A percentile compares a stretch with the other conserved stretches of the same genome.
Conservation (phyloP, 176 grass and related monocot species). For the Ensete ventricosum region DNA sequence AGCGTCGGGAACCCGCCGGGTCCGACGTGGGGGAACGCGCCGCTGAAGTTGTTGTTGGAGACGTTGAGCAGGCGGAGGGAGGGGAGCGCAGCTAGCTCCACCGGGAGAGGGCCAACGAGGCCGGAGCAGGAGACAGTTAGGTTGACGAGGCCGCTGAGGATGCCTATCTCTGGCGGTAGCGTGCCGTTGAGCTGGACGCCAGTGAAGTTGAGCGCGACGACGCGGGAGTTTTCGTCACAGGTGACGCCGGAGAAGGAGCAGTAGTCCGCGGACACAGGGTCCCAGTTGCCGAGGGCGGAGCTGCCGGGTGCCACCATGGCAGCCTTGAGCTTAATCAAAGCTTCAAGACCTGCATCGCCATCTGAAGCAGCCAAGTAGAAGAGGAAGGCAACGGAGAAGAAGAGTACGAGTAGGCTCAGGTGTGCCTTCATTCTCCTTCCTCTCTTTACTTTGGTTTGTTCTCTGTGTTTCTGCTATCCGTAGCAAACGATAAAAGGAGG, state of each 20-base stretch:
- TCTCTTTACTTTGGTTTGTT: too few relatives aligned
- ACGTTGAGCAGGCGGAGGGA: conserved; percentile 62
- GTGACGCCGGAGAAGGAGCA: conserved; percentile 49
- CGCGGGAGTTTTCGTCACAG: conserved; percentile 38
- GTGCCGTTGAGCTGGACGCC: conserved; percentile 29
- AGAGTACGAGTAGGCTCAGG: neutral
- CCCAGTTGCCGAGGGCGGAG: conserved; percentile 49
- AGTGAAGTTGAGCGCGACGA: conserved; percentile 52
- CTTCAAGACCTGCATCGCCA: conserved; percentile 32
- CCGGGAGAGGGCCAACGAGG: conserved; percentile 31
- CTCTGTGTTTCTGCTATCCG: too few relatives aligned
- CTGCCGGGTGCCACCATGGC: conserved; percentile 18
- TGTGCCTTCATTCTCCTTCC: neutral
- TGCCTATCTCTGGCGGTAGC: conserved; percentile 32
- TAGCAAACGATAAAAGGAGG: too few relatives aligned
- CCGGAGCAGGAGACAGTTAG: conserved; percentile 50
- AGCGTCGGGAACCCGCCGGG: conserved; percentile 27
- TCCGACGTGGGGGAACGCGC: conserved; percentile 7
- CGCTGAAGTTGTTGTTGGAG: conserved; percentile 71
- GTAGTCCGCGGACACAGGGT: conserved; percentile 20
- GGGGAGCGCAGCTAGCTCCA: conserved; percentile 17
- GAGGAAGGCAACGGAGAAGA: neutral
- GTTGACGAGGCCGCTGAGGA: conserved; percentile 44
- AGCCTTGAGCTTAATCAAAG: conserved; percentile 36
- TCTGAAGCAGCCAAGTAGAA: neutral